Evolutionary conservation across 1,284 basidiomycete species (phyloP).

Genomic region (Naganishia albida): DNA sequence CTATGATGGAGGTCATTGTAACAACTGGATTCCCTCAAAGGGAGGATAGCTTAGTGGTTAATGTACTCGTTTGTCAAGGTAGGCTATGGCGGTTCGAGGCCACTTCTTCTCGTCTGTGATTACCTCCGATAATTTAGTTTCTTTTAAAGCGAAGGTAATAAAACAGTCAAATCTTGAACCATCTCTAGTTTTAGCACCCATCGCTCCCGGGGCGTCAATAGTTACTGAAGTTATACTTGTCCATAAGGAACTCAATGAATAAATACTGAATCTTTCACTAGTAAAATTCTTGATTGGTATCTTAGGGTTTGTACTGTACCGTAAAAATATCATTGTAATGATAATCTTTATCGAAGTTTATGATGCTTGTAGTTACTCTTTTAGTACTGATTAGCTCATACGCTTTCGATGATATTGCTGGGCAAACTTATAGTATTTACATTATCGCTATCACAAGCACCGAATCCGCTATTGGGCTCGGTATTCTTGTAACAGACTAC

Average conservation of each 20-base stretch:
- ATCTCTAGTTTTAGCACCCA: background rate
- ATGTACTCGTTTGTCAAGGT: constrained; percentile 9
- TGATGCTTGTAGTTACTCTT: constrained; percentile 51
- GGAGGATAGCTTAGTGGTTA: constrained; percentile 10
- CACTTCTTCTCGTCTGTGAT: constrained; percentile 9
- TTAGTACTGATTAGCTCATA: constrained; percentile 50
- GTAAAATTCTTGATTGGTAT: constrained; percentile 51
- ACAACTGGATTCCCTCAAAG: background rate
- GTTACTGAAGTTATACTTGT: constrained; percentile 16
- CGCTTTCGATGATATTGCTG: constrained; percentile 50
- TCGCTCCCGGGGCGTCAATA: too few relatives aligned
- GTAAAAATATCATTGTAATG: constrained; percentile 53
- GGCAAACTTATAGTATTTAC: constrained; percentile 48
- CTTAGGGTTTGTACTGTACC: constrained; percentile 51
- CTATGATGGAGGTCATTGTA: background rate
- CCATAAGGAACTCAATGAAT: constrained; percentile 17
- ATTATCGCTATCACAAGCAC: constrained; percentile 53
- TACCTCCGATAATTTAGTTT: background rate
- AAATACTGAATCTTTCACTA: constrained; percentile 47
- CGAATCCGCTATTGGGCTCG: constrained; percentile 52
- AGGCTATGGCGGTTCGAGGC: constrained; percentile 9
- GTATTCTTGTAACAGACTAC: constrained; percentile 42
- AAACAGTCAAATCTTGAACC: background rate
- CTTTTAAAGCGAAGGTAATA: background rate
- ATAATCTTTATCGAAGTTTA: constrained; percentile 53